Conservation (phyloP, 805 yeast species). For the Metschnikowia lunata region DNA sequence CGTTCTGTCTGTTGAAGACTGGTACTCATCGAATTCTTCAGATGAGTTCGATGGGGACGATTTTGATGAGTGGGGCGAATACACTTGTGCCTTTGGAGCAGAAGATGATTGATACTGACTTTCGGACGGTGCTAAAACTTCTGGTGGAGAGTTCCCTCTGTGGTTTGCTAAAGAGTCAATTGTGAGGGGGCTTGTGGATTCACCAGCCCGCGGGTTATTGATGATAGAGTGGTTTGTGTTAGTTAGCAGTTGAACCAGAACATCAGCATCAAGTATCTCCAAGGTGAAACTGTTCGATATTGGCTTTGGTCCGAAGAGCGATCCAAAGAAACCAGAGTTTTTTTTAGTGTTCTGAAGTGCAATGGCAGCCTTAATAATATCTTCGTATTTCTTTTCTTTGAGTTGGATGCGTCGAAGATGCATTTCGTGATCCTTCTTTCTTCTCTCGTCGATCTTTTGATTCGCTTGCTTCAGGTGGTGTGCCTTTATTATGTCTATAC, state of each 20-base stretch:
- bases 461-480: slow-evolving; percentile 37
- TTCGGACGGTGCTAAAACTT: too few relatives aligned
- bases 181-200: too few relatives aligned
- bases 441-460: slow-evolving; percentile 35
- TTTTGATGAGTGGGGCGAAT: too few relatives aligned
- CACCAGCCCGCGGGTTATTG: too few relatives aligned
- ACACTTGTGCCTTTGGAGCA: too few relatives aligned
- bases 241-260: too few relatives aligned
- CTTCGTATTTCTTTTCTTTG: slow-evolving; percentile 39
- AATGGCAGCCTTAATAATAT: slow-evolving; percentile 25
- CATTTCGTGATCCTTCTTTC: slow-evolving; percentile 36
- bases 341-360: slow-evolving; percentile 19
- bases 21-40: slow-evolving; percentile 5
- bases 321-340: slow-evolving; percentile 27
- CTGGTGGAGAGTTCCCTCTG: too few relatives aligned
- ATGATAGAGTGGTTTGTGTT: too few relatives aligned
- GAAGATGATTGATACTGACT: too few relatives aligned
- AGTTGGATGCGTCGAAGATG: slow-evolving; percentile 30
- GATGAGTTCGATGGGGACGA: neutral
- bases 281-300: slow-evolving; percentile 12
- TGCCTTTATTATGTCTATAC: slow-evolving; percentile 35
- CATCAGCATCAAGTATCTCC: slow-evolving; percentile 3
- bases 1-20: slow-evolving; percentile 6
- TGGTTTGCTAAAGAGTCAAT: too few relatives aligned
- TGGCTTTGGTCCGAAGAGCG: slow-evolving; percentile 25